Evolutionary conservation across 1,139 yeast genomes (phyloP).

Genomic region (Taphrina sp.): DNA sequence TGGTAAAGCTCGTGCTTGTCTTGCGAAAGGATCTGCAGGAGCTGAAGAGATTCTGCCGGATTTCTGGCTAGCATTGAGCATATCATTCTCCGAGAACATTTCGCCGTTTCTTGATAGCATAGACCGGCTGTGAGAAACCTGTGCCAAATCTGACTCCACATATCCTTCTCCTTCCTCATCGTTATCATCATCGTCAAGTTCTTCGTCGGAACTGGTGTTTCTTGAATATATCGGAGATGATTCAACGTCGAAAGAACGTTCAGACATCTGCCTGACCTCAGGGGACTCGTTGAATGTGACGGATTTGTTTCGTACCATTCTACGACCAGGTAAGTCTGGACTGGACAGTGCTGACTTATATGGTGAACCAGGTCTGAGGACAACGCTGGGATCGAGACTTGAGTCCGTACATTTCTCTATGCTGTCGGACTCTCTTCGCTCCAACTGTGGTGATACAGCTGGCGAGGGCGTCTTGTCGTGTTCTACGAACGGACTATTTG

Average conservation of each 20-base stretch:
- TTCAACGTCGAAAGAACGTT: slow-evolving; percentile 19
- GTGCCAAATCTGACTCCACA: background rate
- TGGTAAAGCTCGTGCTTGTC: slow-evolving; percentile 8
- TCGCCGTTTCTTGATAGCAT: background rate
- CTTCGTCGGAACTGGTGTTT: background rate
- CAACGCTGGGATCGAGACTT: background rate
- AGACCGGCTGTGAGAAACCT: no score
- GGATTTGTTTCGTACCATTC: slow-evolving; percentile 24
- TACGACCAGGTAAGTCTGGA: no score
- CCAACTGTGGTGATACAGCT: slow-evolving; percentile 1
- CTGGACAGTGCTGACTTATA: slow-evolving; percentile 21
- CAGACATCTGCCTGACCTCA: slow-evolving; percentile 30
- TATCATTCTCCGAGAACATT: background rate
- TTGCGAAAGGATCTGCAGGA: background rate
- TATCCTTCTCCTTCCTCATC: slow-evolving; percentile 1
- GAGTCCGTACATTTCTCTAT: no score
- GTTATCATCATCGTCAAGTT: background rate
- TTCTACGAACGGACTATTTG: slow-evolving; percentile 1
- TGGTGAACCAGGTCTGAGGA: slow-evolving; percentile 4
- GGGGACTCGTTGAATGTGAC: slow-evolving; percentile 29
- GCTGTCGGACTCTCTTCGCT: no score
- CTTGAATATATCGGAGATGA: slow-evolving; percentile 20
- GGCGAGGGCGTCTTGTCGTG: slow-evolving; percentile 3
- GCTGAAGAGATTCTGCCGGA: no score
- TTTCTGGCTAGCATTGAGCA: background rate